A percentile compares a stretch with the other conserved stretches of the same genome.
Conservation (phyloP, 2,329 filamentous ascomycete genomes). For the Fusarium nodosum region DNA sequence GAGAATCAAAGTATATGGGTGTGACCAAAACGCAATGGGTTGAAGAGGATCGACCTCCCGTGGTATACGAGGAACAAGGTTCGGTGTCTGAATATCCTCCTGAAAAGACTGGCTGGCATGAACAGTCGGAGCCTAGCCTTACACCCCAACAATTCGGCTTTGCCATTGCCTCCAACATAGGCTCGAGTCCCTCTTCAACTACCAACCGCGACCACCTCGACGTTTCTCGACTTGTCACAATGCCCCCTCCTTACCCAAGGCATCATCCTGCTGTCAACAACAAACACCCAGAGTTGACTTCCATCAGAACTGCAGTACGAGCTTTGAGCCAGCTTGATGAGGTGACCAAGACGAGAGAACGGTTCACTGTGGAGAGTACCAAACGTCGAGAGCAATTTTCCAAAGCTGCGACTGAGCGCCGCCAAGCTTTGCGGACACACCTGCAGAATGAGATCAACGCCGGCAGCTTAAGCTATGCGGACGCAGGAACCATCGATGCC, state of each 20-base stretch:
- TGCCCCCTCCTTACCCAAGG: conserved; percentile 93
- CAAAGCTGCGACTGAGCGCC: conserved; percentile 65
- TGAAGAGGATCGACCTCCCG: conserved; percentile 58
- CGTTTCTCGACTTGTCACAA: conserved; percentile 89
- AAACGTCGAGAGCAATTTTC: conserved; percentile 70
- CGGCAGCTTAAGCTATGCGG: conserved; percentile 84
- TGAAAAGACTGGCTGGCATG: conserved; percentile 70
- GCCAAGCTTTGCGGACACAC: conserved; percentile 76
- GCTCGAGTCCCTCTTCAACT: conserved; percentile 60
- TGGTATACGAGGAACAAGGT: conserved; percentile 55
- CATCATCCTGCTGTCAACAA: conserved; percentile 98
- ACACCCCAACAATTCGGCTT: conserved; percentile 62
- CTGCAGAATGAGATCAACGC: conserved; percentile 83
- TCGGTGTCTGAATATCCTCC: conserved; percentile 65
- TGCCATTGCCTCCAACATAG: conserved; percentile 56
- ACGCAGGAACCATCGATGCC: conserved; percentile 84
- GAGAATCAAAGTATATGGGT: conserved; percentile 98
- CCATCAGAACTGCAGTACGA: conserved; percentile 80
- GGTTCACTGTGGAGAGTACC: conserved; percentile 67
- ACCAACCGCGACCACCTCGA: conserved; percentile 75
- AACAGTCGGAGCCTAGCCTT: conserved; percentile 56
- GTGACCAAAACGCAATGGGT: conserved; percentile 84
- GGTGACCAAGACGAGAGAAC: conserved; percentile 76
- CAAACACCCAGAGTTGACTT: conserved; percentile 88
- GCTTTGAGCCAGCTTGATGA: conserved; percentile 80